Base-by-base conservation (phyloP, 768 basidiomycete genomes). In the Amanita muscaria region DNA sequence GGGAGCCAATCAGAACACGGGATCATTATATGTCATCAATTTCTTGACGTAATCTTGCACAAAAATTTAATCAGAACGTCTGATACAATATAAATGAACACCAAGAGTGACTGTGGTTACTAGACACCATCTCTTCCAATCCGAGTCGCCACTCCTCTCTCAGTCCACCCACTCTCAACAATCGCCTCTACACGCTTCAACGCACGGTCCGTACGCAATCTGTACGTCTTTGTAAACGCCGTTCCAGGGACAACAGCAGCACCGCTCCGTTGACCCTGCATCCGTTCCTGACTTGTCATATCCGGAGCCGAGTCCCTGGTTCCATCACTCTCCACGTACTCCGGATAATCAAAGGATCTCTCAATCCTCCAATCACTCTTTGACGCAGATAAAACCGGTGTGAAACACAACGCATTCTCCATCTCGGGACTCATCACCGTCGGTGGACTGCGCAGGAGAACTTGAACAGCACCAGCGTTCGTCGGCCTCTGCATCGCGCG, bases 401-500 rank as follows among this genome's bases (percentile, higher is more conserved):
- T 69, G 51, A 83, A 83, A 52, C 74, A 77, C 22, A 83, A 64
- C 21, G 68, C 65, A 21, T 65, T 71, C 44, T 79, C 72, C 44
- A 83, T 64, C 1, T 74, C 69, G 1, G 76, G 74, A 9, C 74
- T 80, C 58, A 65, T 75, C 27, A 83, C 59, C 47, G 68, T 67
- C 2, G 77, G 67, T 0, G 82, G 81, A 49, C 77, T 79, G 19
- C 64, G 64, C 0, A 78, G 12, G 12, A 29, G 27, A n/a, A n/a
- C n/a, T n/a, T n/a, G n/a, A n/a, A n/a, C n/a, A n/a, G n/a, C n/a
- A n/a, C n/a, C n/a, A n/a, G n/a, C n/a, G n/a, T n/a, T n/a, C n/a
- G n/a, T n/a, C n/a, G n/a, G n/a, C n/a, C n/a, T n/a, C n/a, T n/a
- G n/a, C n/a, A n/a, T n/a, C n/a, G n/a, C n/a, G n/a, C n/a, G n/a